Conservation (phyloP, 257 asterid species). For the Handroanthus guayacan region DNA sequence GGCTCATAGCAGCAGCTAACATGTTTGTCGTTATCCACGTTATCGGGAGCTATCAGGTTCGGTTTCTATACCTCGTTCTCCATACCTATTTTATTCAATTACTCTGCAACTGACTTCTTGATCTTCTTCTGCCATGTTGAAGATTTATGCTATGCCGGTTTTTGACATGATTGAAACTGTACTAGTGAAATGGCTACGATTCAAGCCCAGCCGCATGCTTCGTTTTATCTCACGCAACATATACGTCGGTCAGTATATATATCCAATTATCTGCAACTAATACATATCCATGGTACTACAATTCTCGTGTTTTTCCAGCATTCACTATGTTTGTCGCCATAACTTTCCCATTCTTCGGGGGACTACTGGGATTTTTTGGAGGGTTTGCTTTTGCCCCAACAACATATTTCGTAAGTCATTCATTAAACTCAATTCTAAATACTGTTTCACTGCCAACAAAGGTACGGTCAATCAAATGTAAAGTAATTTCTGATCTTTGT, state of each 20-base stretch:
- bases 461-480: no score
- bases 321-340: slow-evolving; percentile 41
- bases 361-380: slow-evolving; percentile 57
- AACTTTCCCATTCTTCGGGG: slow-evolving; percentile 58
- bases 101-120: neutral
- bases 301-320: slow-evolving; percentile 21
- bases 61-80: neutral
- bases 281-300: neutral
- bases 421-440: neutral
- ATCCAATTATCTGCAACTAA: neutral
- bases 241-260: slow-evolving; percentile 46
- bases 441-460: neutral
- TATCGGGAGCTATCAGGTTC: slow-evolving; percentile 46
- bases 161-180: slow-evolving; percentile 60
- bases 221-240: slow-evolving; percentile 42
- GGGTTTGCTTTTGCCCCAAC: slow-evolving; percentile 61
- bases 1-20: slow-evolving; percentile 50
- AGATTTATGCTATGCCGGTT: slow-evolving; percentile 56
- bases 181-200: slow-evolving; percentile 44
- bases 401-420: slow-evolving; percentile 51
- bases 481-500: no score
- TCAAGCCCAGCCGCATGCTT: slow-evolving; percentile 50
- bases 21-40: slow-evolving; percentile 47
- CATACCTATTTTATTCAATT: neutral
- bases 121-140: neutral